Percentiles rank a stretch among this genome's conserved stretches.
These are phyloP conservation scores for Hypomyces perniciosus DNA, from an alignment of 2,329 filamentous ascomycete species.

Conservation along the genomic window DNA sequence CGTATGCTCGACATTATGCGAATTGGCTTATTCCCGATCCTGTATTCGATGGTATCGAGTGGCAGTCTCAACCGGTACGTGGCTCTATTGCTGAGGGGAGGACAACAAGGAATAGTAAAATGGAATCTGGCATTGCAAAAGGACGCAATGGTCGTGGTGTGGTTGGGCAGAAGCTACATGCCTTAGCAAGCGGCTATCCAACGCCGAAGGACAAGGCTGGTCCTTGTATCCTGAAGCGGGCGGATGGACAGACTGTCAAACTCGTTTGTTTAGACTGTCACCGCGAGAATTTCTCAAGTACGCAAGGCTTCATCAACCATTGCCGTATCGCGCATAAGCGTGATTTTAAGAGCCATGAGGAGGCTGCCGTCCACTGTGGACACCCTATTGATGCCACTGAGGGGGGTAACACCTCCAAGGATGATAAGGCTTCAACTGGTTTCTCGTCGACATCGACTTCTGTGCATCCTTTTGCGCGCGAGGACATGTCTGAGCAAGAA, in stretches of 20 bases:
- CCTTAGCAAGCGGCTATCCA: conserved; percentile 64
- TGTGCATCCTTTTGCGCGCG: conserved; percentile 31
- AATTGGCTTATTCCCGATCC: conserved; percentile 91
- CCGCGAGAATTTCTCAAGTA: conserved; percentile 88
- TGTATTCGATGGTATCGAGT: conserved; percentile 67
- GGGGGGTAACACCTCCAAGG: conserved; percentile 15
- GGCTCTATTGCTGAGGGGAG: conserved; percentile 58
- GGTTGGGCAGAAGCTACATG: conserved; percentile 58
- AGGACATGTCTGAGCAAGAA: conserved; percentile 48
- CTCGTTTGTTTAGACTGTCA: conserved; percentile 85
- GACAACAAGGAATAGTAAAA: conserved; percentile 68
- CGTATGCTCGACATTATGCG: conserved; percentile 89
- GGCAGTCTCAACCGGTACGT: conserved; percentile 38
- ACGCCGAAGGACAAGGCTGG: conserved; percentile 74
- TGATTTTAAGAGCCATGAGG: conserved; percentile 93
- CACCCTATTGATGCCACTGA: conserved; percentile 60
- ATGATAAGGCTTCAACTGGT: conserved; percentile 20
- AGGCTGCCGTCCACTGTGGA: conserved; percentile 82
- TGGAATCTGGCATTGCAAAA: conserved; percentile 37
- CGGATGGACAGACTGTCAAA: conserved; percentile 81
- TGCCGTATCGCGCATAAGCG: conserved; percentile 92
- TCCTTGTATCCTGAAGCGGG: conserved; percentile 77
- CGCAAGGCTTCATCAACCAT: conserved; percentile 98
- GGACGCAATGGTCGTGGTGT: conserved; percentile 43
- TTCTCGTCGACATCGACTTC: conserved; percentile 13